Evolutionary conservation across 257 asterid species (phyloP), one percentile per base, ranked within the genome.

Genomic region (Oldenlandia corymbosa): DNA sequence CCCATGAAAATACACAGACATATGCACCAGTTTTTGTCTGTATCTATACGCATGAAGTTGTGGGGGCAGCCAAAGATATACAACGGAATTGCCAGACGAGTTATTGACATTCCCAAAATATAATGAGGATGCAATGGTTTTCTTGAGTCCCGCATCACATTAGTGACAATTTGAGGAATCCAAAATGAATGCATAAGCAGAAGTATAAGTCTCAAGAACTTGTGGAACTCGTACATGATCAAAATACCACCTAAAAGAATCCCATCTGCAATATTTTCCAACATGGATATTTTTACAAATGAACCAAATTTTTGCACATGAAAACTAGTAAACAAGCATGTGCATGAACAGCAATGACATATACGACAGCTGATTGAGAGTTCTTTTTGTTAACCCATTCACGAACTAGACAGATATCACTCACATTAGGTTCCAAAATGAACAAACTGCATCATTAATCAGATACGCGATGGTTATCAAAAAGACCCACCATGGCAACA

Each of bases 61-160:
- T 78, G 83, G 27, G 99, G 96, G 71, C 97, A 93, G 6, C 97
- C 96, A 60, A 93, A 90, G 67, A 83, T 79, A 54, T 93, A 93
- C 30, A 93, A 70, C 0, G 99, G 99, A 66, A 93, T 78, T 45
- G 95, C 88, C 41, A 87, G 70, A n/a, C 99, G 94, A 60, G 95
- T 93, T 62, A 83, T 28, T 27, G 94, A 81, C 83, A 93, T 93
- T 73, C 99, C 99, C 21, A 92, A 58, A 58, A 93, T 84, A 62
- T 87, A 93, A 76, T 89, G 96, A 75, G 96, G 97, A 74, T 93
- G 97, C 77, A 93, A 59, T 8, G 99, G 94, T 68, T 93, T 93
- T 71, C 97, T 93, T 60, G 88, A 87, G 82, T 93, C 97, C 12
- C 96, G 91, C 42, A 83, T 74, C 34, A 90, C 79, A 30, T 90